Evolutionary conservation across 345 rosid genomes (phyloP).

Genomic region (Rhizophora apiculata): DNA sequence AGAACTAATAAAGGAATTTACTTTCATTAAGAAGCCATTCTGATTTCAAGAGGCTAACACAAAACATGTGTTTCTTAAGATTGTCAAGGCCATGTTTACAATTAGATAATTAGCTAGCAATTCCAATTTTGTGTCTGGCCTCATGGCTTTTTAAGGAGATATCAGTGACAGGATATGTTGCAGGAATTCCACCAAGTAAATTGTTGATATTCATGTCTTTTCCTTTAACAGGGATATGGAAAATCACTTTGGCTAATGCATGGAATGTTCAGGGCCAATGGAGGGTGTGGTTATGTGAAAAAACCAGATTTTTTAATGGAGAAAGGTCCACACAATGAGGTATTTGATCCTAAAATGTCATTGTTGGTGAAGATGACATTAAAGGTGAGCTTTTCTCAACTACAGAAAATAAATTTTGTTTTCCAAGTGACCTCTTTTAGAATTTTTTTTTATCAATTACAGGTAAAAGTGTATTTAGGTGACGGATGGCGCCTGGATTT

Average conservation of each 20-base stretch:
- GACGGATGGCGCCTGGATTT: conserved; percentile 67
- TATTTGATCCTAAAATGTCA: conserved; percentile 46
- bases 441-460: background rate
- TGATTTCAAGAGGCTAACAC: background rate
- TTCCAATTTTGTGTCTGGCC: background rate
- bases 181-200: background rate
- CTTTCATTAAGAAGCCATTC: background rate
- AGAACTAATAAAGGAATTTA: background rate
- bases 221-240: conserved; percentile 52
- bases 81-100: background rate
- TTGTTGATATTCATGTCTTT: background rate
- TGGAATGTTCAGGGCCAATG: conserved; percentile 69
- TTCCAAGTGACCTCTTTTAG: background rate
- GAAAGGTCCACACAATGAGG: conserved; percentile 23
- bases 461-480: conserved; percentile 67
- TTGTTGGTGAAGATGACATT: conserved; percentile 41
- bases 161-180: background rate
- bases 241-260: conserved; percentile 78
- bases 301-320: conserved; percentile 59
- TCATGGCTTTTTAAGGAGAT: background rate
- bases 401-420: background rate
- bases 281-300: conserved; percentile 69
- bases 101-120: background rate
- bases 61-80: background rate
- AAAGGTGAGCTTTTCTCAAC: conserved; percentile 33